Evolutionary conservation across 169 alveolate genomes (phyloP).

Genomic region (Eimeria mitis): DNA sequence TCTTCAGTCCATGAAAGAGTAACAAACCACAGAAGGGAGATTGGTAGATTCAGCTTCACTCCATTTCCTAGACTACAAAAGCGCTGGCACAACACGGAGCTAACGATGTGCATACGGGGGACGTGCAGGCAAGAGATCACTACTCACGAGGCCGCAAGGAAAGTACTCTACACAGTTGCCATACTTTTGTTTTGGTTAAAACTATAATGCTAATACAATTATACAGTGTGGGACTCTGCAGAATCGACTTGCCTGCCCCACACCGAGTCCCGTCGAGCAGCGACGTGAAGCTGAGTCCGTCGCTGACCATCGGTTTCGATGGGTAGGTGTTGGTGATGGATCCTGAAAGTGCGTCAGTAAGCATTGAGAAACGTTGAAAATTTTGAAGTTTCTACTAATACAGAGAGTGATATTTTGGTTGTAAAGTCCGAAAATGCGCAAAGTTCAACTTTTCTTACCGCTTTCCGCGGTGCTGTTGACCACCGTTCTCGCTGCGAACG

Average conservation of each 20-base stretch:
- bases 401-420: neutral
- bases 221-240: neutral
- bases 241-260: neutral
- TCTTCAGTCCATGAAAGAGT: neutral
- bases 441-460: neutral
- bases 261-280: neutral
- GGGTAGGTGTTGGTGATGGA: neutral
- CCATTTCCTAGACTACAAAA: neutral
- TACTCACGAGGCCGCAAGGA: neutral
- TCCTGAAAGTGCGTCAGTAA: neutral
- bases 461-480: constrained; percentile 3
- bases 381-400: neutral
- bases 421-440: neutral
- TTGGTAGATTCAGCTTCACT: neutral
- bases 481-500: neutral
- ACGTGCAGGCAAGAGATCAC: neutral
- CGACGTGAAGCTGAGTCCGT: neutral
- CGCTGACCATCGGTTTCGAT: neutral
- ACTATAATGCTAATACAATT: neutral
- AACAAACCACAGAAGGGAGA: neutral
- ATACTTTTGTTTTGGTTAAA: neutral
- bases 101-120: neutral
- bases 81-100: neutral
- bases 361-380: neutral
- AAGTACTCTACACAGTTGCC: neutral